Percentiles rank a stretch among this genome's conserved stretches.
Evolutionary conservation across 1,139 yeast species (phyloP).

Genomic region (Saccharomyces uvarum): DNA sequence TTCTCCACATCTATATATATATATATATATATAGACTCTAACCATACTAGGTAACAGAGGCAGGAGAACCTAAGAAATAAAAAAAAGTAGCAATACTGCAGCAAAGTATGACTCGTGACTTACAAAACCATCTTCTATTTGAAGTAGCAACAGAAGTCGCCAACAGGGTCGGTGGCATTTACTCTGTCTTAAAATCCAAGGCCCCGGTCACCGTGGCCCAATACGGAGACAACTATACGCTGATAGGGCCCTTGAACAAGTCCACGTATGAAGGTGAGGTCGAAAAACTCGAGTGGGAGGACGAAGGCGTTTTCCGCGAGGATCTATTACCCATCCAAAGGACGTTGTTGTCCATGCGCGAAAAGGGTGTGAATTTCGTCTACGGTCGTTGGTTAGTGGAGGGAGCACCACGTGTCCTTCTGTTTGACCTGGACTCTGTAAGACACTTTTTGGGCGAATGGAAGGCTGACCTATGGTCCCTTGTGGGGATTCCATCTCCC

Average conservation of each 20-base stretch:
- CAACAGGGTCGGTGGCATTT: slow-evolving; percentile 94
- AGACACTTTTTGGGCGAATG: slow-evolving; percentile 66
- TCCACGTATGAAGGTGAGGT: slow-evolving; percentile 86
- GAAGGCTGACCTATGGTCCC: slow-evolving; percentile 89
- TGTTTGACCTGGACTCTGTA: slow-evolving; percentile 81
- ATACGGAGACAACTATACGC: slow-evolving; percentile 77
- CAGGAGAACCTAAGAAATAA: background rate
- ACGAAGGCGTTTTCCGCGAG: slow-evolving; percentile 45
- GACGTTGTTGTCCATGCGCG: slow-evolving; percentile 51
- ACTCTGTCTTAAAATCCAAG: slow-evolving; percentile 90
- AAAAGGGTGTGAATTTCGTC: slow-evolving; percentile 74
- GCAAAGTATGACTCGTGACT: slow-evolving; percentile 55
- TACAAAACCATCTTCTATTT: slow-evolving; percentile 75
- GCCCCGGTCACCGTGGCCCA: slow-evolving; percentile 96
- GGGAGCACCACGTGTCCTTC: slow-evolving; percentile 88
- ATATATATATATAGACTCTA: slow-evolving; percentile 39
- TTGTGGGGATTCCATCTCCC: slow-evolving; percentile 90
- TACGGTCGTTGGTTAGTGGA: slow-evolving; percentile 97
- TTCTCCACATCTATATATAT: background rate
- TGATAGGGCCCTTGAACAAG: slow-evolving; percentile 80
- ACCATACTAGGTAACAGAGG: background rate
- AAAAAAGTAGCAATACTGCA: background rate
- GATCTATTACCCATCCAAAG: slow-evolving; percentile 24
- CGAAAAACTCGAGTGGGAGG: slow-evolving; percentile 66
- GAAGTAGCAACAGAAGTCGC: slow-evolving; percentile 98